These are phyloP conservation scores for Sporothrix protearum DNA, from an alignment of 2,329 filamentous ascomycete species.

Conservation along the genomic window DNA sequence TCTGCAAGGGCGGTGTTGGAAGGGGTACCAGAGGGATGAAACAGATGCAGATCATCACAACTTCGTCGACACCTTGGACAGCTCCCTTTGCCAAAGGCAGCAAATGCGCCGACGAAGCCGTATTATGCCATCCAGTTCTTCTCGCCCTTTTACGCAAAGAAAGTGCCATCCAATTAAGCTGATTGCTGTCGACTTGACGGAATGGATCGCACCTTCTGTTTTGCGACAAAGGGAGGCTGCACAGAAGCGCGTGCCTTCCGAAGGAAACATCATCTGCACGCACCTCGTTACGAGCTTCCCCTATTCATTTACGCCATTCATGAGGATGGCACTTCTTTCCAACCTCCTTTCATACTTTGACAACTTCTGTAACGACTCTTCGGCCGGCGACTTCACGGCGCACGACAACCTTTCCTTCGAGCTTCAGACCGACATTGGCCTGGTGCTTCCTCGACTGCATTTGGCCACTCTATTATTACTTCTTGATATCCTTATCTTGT, in stretches of 20 bases:
- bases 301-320: too few relatives aligned
- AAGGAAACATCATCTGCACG: not conserved
- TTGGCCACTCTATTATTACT: not conserved
- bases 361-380: not conserved
- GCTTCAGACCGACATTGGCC: not conserved
- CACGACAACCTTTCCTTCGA: not conserved
- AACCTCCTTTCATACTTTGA: too few relatives aligned
- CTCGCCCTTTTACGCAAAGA: not conserved
- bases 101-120: too few relatives aligned
- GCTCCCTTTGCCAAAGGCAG: not conserved
- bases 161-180: not conserved
- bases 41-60: constrained; percentile 1
- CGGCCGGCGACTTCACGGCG: not conserved
- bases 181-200: not conserved
- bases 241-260: not conserved
- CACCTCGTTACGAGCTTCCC: too few relatives aligned
- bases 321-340: too few relatives aligned
- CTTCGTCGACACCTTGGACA: not conserved
- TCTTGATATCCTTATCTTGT: not conserved
- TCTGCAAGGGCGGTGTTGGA: not conserved
- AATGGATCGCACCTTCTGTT: constrained; percentile 14
- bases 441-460: not conserved
- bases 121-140: not conserved
- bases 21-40: not conserved
- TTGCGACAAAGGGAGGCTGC: not conserved